phyloP scores from a whole-genome alignment of 164 flowering plant genomes.

The Saururus chinensis region DNA sequence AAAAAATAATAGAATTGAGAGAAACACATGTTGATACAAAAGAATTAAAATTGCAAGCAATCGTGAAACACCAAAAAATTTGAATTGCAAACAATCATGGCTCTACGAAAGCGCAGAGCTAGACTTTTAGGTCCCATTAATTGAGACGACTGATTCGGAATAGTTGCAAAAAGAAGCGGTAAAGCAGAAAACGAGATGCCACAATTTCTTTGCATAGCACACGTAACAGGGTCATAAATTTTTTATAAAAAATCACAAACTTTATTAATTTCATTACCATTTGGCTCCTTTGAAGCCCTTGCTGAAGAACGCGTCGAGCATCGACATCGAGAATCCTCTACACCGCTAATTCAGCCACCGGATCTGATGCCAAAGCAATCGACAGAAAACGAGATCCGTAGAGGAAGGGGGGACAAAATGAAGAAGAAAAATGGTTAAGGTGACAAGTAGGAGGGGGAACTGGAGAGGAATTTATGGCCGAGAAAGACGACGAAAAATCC shows the following conservation, averaged over 20 bases:
- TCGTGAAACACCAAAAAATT: neutral
- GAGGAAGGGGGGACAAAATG: no score
- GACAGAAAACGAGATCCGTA: neutral
- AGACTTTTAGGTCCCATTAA: neutral
- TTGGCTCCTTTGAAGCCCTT: conserved; percentile 71
- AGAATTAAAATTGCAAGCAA: neutral
- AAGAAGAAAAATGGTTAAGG: no score
- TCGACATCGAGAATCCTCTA: conserved; percentile 37
- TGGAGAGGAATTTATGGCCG: neutral
- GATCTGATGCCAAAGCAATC: neutral
- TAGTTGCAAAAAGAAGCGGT: no score
- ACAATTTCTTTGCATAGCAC: no score
- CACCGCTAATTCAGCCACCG: no score
- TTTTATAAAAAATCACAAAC: neutral
- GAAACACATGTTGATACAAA: neutral
- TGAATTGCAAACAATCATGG: neutral
- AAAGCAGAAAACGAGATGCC: no score
- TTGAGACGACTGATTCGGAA: no score
- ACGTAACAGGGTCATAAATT: no score
- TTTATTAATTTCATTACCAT: conserved; percentile 38
- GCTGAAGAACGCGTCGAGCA: conserved; percentile 81
- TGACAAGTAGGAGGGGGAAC: no score
- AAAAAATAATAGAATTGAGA: neutral
- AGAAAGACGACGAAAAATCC: neutral
- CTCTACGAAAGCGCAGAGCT: neutral